A percentile compares a stretch with the other conserved stretches of the same genome.
Evolutionary conservation across 2,329 filamentous ascomycete genomes (phyloP).

Genomic region (Clonostachys chloroleuca): DNA sequence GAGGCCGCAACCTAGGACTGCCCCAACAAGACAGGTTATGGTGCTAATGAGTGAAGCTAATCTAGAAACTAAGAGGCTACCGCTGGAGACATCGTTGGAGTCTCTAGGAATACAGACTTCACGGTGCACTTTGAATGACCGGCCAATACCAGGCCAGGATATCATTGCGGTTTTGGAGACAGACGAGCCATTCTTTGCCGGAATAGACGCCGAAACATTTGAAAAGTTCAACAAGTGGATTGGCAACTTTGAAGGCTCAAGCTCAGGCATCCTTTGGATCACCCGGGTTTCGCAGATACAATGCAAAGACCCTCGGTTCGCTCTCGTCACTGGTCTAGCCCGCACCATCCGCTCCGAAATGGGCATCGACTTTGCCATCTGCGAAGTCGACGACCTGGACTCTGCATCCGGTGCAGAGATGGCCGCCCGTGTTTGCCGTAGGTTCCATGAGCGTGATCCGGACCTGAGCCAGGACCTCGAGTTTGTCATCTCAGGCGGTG

Average conservation of each 20-base stretch:
- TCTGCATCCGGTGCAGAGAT: not conserved
- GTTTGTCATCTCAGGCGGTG: not conserved
- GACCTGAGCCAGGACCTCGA: not conserved
- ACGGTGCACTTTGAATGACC: not conserved
- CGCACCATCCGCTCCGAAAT: constrained; percentile 1
- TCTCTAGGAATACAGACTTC: not conserved
- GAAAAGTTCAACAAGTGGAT: not conserved
- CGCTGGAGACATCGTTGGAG: too few relatives aligned
- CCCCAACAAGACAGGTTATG: not conserved
- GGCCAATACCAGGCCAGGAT: not conserved
- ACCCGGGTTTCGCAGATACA: not conserved
- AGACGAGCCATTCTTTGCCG: not conserved
- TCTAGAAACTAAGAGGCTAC: not conserved
- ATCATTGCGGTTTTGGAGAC: not conserved
- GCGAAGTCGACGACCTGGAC: not conserved
- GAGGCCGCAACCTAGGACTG: not conserved
- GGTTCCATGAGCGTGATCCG: not conserved
- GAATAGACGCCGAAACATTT: not conserved
- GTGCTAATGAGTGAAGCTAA: not conserved
- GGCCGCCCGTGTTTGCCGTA: not conserved
- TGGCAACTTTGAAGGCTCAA: not conserved
- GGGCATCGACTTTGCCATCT: not conserved
- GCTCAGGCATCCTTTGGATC: not conserved
- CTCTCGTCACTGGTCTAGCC: not conserved
- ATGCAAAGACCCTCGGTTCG: not conserved